phyloP scores from a whole-genome alignment of 805 yeast genomes.

The Candida dendrica region DNA sequence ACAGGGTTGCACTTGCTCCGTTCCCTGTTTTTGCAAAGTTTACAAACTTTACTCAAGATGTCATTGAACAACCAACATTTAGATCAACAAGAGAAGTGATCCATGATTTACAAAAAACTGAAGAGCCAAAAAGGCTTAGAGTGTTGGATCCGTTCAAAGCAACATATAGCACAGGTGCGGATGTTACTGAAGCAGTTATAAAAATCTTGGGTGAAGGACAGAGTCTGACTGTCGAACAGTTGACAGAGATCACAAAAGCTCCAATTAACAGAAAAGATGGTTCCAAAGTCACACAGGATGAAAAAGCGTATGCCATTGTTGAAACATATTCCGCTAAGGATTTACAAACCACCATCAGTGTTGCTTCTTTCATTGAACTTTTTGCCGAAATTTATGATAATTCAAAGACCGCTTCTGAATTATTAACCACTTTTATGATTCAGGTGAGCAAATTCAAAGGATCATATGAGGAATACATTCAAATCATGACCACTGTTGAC shows the following conservation, averaged over 20 bases:
- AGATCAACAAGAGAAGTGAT: neutral
- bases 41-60: neutral
- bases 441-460: neutral
- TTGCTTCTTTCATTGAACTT: neutral
- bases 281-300: neutral
- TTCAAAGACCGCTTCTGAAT: neutral
- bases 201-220: no score
- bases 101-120: neutral
- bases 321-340: neutral
- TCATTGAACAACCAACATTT: neutral
- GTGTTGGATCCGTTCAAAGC: neutral
- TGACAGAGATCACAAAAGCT: no score
- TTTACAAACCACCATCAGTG: neutral
- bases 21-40: neutral
- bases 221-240: no score
- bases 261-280: neutral
- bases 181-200: no score
- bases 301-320: neutral
- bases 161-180: no score
- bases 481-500: no score
- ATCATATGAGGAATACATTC: no score
- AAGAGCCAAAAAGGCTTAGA: neutral
- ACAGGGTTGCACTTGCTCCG: neutral
- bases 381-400: neutral
- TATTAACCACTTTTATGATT: no score